Evolutionary conservation across 2,329 filamentous ascomycete species (phyloP), one percentile per base, ranked within the genome.

Genomic region (Herpotrichia juniperi): DNA sequence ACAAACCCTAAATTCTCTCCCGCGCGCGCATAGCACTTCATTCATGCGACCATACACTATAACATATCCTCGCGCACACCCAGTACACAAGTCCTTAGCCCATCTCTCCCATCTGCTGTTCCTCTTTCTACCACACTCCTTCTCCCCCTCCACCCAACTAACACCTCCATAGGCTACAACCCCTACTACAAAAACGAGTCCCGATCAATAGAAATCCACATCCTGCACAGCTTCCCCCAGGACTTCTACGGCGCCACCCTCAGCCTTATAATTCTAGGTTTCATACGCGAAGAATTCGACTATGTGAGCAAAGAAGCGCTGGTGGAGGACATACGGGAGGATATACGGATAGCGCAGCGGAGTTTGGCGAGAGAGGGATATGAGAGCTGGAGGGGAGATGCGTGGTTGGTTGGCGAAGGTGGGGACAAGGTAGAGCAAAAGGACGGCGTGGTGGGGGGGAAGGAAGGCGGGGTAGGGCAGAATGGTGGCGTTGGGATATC

Each of bases 111-210:
- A n/a, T n/a, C n/a, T n/a, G n/a, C n/a, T n/a, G n/a, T n/a, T n/a
- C n/a, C n/a, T n/a, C n/a, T n/a, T 26, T 34, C 6, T 16, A 17
- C 14, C 25, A 42, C 14, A 19, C 4, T 8, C 47, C 50, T 9
- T 44, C 4, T 22, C 25, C 19, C 16, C 24, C 51, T 40, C 42
- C 26, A 11, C n/a, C 12, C 9, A 34, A 24, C 21, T 16, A 42
- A 32, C 45, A 56, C 39, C 14, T 54, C 8, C 22, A 9, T n/a
- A 32, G 94, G 94, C 39, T 97, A 93, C 83, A 99, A 97, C 76
- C 94, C 94, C 0, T 97, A 93, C 77, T 99, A 96, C 83, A 92
- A 93, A 73, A 97, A 99, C 81, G 87, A 83, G 4, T 86, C 90
- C 42, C 87, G 91, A 56, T 91, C 85, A 57, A 92, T 94, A 69